These are phyloP conservation scores for Penicillium odoratum DNA, from an alignment of 495 filamentous ascomycete species.

Conservation along the genomic window DNA sequence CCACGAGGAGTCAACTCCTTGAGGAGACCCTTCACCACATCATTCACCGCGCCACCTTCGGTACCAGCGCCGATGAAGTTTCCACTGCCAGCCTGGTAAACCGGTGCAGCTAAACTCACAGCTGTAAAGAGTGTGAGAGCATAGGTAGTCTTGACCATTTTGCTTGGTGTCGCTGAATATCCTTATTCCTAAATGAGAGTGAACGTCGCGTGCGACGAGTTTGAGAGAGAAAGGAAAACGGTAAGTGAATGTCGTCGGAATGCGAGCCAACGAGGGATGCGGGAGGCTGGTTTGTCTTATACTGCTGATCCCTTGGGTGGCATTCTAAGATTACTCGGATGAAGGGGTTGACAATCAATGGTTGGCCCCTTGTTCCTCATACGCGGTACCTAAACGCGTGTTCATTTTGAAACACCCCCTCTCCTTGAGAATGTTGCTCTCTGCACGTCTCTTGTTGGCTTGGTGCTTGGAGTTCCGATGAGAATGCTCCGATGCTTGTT, in stretches of 20 bases:
- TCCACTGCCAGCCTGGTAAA: constrained; percentile 15
- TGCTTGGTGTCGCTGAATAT: constrained; percentile 8
- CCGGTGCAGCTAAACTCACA: constrained; percentile 25
- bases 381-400: constrained; percentile 4
- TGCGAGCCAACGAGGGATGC: constrained; percentile 18
- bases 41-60: constrained; percentile 14
- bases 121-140: constrained; percentile 28
- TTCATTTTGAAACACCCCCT: constrained; percentile 8
- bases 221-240: constrained; percentile 6
- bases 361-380: not conserved
- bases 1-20: constrained; percentile 7
- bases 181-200: constrained; percentile 16
- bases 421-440: constrained; percentile 14
- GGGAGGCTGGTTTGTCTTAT: constrained; percentile 11
- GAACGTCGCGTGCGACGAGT: constrained; percentile 26
- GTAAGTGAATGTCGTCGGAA: constrained; percentile 23
- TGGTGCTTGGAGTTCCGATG: constrained; percentile 6
- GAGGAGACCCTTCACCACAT: constrained; percentile 9
- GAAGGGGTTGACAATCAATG: constrained; percentile 15
- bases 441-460: constrained; percentile 4
- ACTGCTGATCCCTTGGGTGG: constrained; percentile 16
- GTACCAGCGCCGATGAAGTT: constrained; percentile 23
- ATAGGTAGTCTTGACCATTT: constrained; percentile 30
- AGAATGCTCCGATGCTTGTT: constrained; percentile 29
- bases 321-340: constrained; percentile 26